Percentiles rank a stretch among this genome's conserved stretches.
These are phyloP conservation scores for Penicillium lividum DNA, from an alignment of 495 filamentous ascomycete species.

Conservation along the genomic window DNA sequence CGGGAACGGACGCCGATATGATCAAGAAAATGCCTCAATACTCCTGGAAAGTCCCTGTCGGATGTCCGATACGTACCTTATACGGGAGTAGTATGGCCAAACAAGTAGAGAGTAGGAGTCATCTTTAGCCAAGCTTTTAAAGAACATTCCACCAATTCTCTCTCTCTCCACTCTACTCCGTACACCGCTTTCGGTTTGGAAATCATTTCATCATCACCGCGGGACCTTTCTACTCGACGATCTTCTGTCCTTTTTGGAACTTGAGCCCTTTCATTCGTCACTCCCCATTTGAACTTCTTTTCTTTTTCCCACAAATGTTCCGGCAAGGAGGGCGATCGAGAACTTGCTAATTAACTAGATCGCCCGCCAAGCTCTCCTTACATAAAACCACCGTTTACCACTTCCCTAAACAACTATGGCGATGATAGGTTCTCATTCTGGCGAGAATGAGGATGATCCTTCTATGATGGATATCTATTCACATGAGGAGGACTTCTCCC, in stretches of 20 bases:
- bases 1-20: conserved; percentile 10
- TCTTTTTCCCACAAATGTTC: conserved; percentile 9
- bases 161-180: background rate
- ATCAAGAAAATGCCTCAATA: conserved; percentile 20
- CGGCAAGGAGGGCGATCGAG: conserved; percentile 22
- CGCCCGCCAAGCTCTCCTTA: conserved; percentile 29
- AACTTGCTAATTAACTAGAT: conserved; percentile 12
- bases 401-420: conserved; percentile 22
- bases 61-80: conserved; percentile 11
- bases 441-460: conserved; percentile 42
- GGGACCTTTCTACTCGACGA: conserved; percentile 2
- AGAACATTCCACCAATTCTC: background rate
- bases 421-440: conserved; percentile 24
- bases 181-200: conserved; percentile 19
- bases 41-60: conserved; percentile 2
- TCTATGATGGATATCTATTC: conserved; percentile 24
- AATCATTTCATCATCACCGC: conserved; percentile 11
- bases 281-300: background rate
- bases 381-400: conserved; percentile 22
- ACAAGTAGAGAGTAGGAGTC: background rate
- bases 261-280: conserved; percentile 16
- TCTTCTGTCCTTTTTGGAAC: conserved; percentile 7
- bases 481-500: conserved; percentile 33
- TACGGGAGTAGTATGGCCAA: background rate
- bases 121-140: conserved; percentile 1